These are phyloP conservation scores for Melanogaster broomeanus DNA, from an alignment of 768 basidiomycete species.

Conservation along the genomic window DNA sequence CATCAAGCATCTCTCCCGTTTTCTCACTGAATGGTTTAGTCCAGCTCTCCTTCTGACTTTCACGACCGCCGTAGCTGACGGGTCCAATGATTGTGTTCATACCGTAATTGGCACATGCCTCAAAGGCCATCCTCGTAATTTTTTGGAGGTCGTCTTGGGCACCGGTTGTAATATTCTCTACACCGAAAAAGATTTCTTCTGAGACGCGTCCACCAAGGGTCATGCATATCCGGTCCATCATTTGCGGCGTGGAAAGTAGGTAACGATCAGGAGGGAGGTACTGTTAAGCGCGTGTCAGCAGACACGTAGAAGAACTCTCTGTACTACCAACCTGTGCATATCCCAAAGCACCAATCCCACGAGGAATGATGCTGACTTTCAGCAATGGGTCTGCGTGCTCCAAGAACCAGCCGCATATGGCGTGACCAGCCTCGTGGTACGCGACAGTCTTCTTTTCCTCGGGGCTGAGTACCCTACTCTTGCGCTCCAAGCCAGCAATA, in stretches of 20 bases:
- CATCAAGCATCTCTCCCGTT: slow-evolving; percentile 92
- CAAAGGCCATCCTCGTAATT: slow-evolving; percentile 97
- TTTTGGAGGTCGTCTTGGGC: slow-evolving; percentile 98
- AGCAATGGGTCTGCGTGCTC: slow-evolving; percentile 96
- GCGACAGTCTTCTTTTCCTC: slow-evolving; percentile 99
- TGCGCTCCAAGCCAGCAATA: slow-evolving; percentile 95
- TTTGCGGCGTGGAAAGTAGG: slow-evolving; percentile 92
- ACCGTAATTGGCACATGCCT: slow-evolving; percentile 93
- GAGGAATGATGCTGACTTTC: slow-evolving; percentile 98
- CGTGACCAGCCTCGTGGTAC: slow-evolving; percentile 99
- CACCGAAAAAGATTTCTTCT: slow-evolving; percentile 97
- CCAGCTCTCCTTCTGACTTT: slow-evolving; percentile 83
- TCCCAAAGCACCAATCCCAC: slow-evolving; percentile 92
- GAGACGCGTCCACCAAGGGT: slow-evolving; percentile 97
- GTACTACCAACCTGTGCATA: slow-evolving; percentile 79
- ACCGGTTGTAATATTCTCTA: slow-evolving; percentile 92
- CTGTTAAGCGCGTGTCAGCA: slow-evolving; percentile 37
- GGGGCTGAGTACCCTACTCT: slow-evolving; percentile 87
- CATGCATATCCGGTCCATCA: slow-evolving; percentile 96
- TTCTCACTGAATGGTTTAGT: slow-evolving; percentile 98
- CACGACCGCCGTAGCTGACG: slow-evolving; percentile 91
- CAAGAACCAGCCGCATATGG: slow-evolving; percentile 97
- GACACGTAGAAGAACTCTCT: slow-evolving; percentile 1
- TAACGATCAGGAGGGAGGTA: slow-evolving; percentile 96
- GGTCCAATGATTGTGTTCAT: slow-evolving; percentile 96